Percentiles rank a stretch among this genome's conserved stretches.
Evolutionary conservation across 2,329 filamentous ascomycete species (phyloP).

Genomic region (Diaporthe longicolla): DNA sequence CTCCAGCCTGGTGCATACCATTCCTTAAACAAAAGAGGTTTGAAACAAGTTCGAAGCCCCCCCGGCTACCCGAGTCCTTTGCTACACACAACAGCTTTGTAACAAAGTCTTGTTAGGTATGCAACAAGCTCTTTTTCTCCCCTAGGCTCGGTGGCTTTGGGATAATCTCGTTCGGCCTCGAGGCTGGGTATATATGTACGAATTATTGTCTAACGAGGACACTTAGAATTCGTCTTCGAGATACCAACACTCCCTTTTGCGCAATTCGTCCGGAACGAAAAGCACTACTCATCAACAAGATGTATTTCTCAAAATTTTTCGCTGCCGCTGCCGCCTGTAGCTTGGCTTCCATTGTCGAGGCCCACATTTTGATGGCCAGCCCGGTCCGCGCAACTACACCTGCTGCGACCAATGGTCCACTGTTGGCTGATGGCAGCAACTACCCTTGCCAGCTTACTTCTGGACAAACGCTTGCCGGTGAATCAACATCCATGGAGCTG

Average conservation of each 20-base stretch:
- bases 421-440: slow-evolving; percentile 71
- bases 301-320: slow-evolving; percentile 64
- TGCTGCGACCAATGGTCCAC: slow-evolving; percentile 71
- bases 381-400: slow-evolving; percentile 73
- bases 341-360: slow-evolving; percentile 72
- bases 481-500: slow-evolving; percentile 71
- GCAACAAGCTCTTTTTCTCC: background rate
- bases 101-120: slow-evolving; percentile 39
- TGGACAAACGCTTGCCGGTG: slow-evolving; percentile 60
- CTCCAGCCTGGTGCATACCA: slow-evolving; percentile 60
- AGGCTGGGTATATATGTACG: slow-evolving; percentile 2
- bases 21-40: slow-evolving; percentile 49
- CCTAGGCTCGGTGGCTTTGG: background rate
- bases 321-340: slow-evolving; percentile 65
- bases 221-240: slow-evolving; percentile 44
- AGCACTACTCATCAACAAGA: slow-evolving; percentile 57
- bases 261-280: slow-evolving; percentile 59
- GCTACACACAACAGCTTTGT: slow-evolving; percentile 22
- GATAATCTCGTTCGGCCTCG: background rate
- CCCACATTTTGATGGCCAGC: slow-evolving; percentile 81
- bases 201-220: slow-evolving; percentile 29
- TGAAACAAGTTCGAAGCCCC: slow-evolving; percentile 47
- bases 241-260: slow-evolving; percentile 46
- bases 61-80: slow-evolving; percentile 39
- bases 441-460: slow-evolving; percentile 86